phyloP scores from a whole-genome alignment of 495 filamentous ascomycete genomes.

The Aspergillus sparsus region DNA sequence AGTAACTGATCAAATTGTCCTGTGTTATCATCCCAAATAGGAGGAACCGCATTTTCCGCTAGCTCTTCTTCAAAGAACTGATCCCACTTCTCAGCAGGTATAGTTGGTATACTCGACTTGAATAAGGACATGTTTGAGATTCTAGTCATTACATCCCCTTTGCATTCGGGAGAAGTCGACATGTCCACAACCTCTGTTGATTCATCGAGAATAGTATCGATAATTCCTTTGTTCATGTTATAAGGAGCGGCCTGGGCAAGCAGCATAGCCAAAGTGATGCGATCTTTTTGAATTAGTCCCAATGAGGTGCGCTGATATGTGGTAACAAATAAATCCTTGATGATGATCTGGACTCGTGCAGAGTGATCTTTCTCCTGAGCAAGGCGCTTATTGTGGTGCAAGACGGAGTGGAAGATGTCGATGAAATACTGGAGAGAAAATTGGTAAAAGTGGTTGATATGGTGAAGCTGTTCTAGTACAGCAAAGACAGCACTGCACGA shows the following conservation, averaged over 20 bases:
- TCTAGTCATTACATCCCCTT: conserved; percentile 67
- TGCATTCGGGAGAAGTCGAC: conserved; percentile 63
- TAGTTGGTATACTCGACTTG: conserved; percentile 66
- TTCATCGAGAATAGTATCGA: conserved; percentile 84
- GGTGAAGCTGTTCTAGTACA: conserved; percentile 93
- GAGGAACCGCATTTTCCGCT: conserved; percentile 84
- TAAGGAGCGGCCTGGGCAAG: conserved; percentile 92
- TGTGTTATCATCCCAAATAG: conserved; percentile 67
- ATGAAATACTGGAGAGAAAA: conserved; percentile 98
- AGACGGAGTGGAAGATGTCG: conserved; percentile 93
- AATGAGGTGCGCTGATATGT: conserved; percentile 89
- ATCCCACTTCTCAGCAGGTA: conserved; percentile 69
- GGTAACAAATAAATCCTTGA: conserved; percentile 85
- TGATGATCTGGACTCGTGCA: conserved; percentile 78
- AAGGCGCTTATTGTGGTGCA: conserved; percentile 77
- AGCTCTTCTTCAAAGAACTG: conserved; percentile 81
- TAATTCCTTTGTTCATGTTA: conserved; percentile 84
- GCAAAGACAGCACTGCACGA: conserved; percentile 97
- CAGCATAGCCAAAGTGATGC: conserved; percentile 92
- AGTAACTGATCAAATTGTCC: conserved; percentile 74
- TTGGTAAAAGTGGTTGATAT: conserved; percentile 99
- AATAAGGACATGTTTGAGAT: conserved; percentile 70
- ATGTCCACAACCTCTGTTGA: conserved; percentile 74
- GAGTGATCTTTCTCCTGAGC: conserved; percentile 72
- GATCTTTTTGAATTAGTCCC: conserved; percentile 91